These are phyloP conservation scores for Candida palmyrensis DNA, from an alignment of 805 yeast species.

Conservation along the genomic window DNA sequence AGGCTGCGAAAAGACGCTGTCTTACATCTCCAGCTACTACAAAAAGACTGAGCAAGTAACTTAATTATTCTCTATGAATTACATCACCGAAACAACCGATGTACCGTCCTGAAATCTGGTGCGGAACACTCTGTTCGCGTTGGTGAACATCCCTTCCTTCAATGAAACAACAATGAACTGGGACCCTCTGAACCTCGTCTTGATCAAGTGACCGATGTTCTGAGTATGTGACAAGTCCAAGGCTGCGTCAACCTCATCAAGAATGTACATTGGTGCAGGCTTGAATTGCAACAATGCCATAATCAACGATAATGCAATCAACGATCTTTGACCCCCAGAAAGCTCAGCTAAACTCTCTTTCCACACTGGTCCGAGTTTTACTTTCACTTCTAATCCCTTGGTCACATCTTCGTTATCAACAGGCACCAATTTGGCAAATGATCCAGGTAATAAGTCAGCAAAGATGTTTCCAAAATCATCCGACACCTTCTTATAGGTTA, in stretches of 20 bases:
- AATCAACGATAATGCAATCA: conserved; percentile 87
- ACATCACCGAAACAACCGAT: conserved; percentile 77
- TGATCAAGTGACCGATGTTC: conserved; percentile 93
- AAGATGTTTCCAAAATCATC: conserved; percentile 87
- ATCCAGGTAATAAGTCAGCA: conserved; percentile 80
- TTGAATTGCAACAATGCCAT: conserved; percentile 89
- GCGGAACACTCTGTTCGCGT: conserved; percentile 90
- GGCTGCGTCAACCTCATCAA: conserved; percentile 99
- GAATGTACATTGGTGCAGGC: conserved; percentile 98
- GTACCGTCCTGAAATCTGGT: conserved; percentile 97
- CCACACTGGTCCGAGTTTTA: conserved; percentile 89
- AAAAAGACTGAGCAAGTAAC: too few species aligned
- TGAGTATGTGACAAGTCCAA: conserved; percentile 95
- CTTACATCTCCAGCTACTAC: too few species aligned
- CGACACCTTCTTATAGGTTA: conserved; percentile 84
- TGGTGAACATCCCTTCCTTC: conserved; percentile 97
- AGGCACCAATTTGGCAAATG: conserved; percentile 85
- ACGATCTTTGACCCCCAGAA: conserved; percentile 95
- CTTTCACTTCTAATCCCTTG: conserved; percentile 86
- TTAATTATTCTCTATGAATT: too few species aligned
- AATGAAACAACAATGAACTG: conserved; percentile 95
- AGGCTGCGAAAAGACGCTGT: too few species aligned
- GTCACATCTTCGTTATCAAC: conserved; percentile 78
- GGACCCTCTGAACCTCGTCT: conserved; percentile 90
- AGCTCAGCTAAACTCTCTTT: conserved; percentile 91